Evolutionary conservation across 75 land plant species (phyloP).

Genomic region (Pinus taeda): DNA sequence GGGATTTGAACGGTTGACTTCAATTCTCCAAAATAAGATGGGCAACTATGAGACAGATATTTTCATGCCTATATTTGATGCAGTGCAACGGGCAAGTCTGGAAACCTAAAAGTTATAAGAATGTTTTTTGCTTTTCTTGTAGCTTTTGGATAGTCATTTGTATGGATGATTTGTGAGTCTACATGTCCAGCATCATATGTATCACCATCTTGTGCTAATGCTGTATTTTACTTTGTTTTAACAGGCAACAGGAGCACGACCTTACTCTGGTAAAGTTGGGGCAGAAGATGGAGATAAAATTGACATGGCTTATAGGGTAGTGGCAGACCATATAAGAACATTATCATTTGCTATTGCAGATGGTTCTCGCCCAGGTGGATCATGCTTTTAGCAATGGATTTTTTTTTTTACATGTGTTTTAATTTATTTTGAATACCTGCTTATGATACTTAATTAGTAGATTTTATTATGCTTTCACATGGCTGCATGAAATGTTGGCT

Average conservation of each 20-base stretch:
- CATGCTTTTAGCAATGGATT: neutral
- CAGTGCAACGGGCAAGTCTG: slow-evolving; percentile 60
- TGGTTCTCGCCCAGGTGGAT: slow-evolving; percentile 89
- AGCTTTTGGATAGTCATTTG: neutral
- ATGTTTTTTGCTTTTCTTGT: neutral
- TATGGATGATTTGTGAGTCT: neutral
- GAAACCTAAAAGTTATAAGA: neutral
- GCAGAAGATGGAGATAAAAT: slow-evolving; percentile 80
- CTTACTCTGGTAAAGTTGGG: slow-evolving; percentile 80
- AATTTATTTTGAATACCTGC: neutral
- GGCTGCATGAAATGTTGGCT: neutral
- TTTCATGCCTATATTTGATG: slow-evolving; percentile 87
- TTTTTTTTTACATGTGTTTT: neutral
- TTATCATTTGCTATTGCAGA: slow-evolving; percentile 99
- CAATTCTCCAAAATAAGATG: slow-evolving; percentile 86
- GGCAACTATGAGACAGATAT: slow-evolving; percentile 99
- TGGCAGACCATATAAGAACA: slow-evolving; percentile 95
- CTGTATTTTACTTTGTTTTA: neutral
- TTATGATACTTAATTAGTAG: neutral
- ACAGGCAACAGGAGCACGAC: slow-evolving; percentile 80
- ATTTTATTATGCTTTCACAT: neutral
- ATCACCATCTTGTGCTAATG: neutral
- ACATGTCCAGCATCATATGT: neutral
- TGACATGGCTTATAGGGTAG: slow-evolving; percentile 96
- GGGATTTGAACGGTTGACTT: slow-evolving; percentile 97